A percentile compares a stretch with the other conserved stretches of the same genome.
These are phyloP conservation scores for Aspergillus ibericus DNA, from an alignment of 2,329 filamentous ascomycete genomes.

Conservation along the genomic window DNA sequence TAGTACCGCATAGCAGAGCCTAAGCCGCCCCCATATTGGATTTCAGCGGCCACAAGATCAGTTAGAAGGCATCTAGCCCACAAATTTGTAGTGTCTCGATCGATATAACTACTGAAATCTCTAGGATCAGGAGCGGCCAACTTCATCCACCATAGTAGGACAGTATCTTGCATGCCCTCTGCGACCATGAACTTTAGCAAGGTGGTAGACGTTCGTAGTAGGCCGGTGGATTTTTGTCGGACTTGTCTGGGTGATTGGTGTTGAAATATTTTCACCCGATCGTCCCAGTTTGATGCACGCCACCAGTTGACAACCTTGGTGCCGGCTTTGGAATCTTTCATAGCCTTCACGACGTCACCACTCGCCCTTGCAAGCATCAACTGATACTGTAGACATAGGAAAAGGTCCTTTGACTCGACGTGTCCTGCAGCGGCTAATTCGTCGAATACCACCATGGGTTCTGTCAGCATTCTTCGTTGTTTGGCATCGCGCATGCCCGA, in stretches of 20 bases:
- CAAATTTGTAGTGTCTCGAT: constrained; percentile 18
- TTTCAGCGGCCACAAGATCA: constrained; percentile 36
- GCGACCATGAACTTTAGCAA: constrained; percentile 43
- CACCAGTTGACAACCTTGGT: constrained; percentile 42
- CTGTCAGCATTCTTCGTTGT: constrained; percentile 25
- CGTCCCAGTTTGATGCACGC: constrained; percentile 36
- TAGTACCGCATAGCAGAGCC: constrained; percentile 33
- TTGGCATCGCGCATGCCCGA: constrained; percentile 13
- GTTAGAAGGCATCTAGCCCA: constrained; percentile 29
- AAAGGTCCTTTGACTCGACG: constrained; percentile 26
- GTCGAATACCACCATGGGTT: constrained; percentile 40
- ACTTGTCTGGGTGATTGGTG: constrained; percentile 5
- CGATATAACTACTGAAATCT: constrained; percentile 24
- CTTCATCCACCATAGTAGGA: constrained; percentile 39
- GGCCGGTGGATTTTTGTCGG: too few relatives aligned
- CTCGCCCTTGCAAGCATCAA: constrained; percentile 27
- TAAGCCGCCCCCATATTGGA: constrained; percentile 34
- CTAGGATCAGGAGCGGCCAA: constrained; percentile 30
- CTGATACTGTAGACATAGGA: constrained; percentile 35
- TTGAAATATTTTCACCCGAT: constrained; percentile 33
- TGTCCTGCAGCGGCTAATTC: constrained; percentile 41
- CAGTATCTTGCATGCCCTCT: constrained; percentile 35
- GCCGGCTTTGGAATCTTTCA: constrained; percentile 37
- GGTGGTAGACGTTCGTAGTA: constrained; percentile 17
- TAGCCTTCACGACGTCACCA: constrained; percentile 23